phyloP scores from a whole-genome alignment of 164 flowering plant genomes.

The Tetrastigma voinierianum region DNA sequence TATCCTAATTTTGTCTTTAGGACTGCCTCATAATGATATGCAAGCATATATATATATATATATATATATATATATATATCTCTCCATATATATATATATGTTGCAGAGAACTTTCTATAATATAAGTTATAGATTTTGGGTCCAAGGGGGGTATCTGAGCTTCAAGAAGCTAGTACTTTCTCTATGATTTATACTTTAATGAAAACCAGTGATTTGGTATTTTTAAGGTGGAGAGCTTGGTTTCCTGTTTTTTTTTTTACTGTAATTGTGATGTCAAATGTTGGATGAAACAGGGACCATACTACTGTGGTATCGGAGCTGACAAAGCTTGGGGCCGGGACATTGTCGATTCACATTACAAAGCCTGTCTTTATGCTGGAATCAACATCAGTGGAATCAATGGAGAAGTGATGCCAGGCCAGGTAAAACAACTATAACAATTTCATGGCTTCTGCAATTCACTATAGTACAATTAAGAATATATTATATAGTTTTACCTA shows the following conservation, averaged over 20 bases:
- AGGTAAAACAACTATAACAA: too few species aligned
- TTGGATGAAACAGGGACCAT: slow-evolving; percentile 18
- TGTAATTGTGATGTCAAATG: not conserved
- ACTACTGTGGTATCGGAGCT: slow-evolving; percentile 24
- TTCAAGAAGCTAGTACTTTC: too few species aligned
- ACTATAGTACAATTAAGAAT: not conserved
- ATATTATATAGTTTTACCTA: not conserved
- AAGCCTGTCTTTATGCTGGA: slow-evolving; percentile 23
- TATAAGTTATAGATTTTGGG: too few species aligned
- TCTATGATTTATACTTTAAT: not conserved
- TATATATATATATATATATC: too few species aligned
- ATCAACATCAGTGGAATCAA: slow-evolving; percentile 23
- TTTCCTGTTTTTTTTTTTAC: not conserved
- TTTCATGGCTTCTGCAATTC: not conserved
- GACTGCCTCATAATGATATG: too few species aligned
- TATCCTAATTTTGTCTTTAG: too few species aligned
- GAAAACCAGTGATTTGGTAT: not conserved
- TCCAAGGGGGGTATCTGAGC: too few species aligned
- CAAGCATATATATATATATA: too few species aligned
- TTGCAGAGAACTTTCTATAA: too few species aligned
- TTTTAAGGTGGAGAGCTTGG: not conserved
- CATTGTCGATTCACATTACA: slow-evolving; percentile 22
- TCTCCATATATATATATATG: too few species aligned
- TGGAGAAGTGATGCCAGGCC: slow-evolving; percentile 26
- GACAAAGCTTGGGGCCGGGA: slow-evolving; percentile 24